phyloP scores from a whole-genome alignment of 106 monocot genomes.

The Dioscorea dumetorum region DNA sequence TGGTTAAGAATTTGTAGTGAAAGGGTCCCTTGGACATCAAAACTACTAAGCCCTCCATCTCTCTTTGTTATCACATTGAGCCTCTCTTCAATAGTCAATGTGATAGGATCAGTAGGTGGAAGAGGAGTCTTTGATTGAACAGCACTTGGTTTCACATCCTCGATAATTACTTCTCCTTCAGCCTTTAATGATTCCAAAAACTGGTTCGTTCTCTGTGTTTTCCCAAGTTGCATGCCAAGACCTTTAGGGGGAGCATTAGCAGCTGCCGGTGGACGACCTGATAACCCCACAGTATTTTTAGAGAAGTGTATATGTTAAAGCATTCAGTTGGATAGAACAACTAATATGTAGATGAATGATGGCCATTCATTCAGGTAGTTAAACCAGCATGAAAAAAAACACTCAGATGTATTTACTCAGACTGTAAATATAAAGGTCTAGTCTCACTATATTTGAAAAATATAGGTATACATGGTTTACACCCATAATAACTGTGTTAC shows the following conservation, averaged over 20 bases:
- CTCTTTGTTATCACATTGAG: conserved; percentile 69
- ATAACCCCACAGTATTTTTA: neutral
- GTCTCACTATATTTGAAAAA: too few species aligned
- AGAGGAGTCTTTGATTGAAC: conserved; percentile 34
- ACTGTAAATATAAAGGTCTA: too few species aligned
- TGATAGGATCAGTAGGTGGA: conserved; percentile 80
- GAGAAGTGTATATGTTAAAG: too few species aligned
- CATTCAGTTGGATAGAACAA: too few species aligned
- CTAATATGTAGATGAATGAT: too few species aligned
- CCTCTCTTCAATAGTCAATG: conserved; percentile 87
- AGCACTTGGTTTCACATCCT: conserved; percentile 69
- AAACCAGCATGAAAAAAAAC: too few species aligned
- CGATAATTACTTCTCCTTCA: conserved; percentile 95
- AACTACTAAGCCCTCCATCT: conserved; percentile 84
- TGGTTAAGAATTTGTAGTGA: conserved; percentile 92
- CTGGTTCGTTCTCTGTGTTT: conserved; percentile 72
- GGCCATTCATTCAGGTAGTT: too few species aligned
- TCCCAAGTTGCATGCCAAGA: conserved; percentile 94
- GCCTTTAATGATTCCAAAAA: conserved; percentile 93
- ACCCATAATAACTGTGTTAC: too few species aligned
- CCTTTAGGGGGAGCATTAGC: conserved; percentile 85
- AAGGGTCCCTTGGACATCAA: conserved; percentile 94
- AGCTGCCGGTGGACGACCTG: conserved; percentile 71
- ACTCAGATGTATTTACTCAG: too few species aligned
- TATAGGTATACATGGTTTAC: too few species aligned